Evolutionary conservation across 2,329 filamentous ascomycete genomes (phyloP).

Genomic region (Lachnellula willkommii): DNA sequence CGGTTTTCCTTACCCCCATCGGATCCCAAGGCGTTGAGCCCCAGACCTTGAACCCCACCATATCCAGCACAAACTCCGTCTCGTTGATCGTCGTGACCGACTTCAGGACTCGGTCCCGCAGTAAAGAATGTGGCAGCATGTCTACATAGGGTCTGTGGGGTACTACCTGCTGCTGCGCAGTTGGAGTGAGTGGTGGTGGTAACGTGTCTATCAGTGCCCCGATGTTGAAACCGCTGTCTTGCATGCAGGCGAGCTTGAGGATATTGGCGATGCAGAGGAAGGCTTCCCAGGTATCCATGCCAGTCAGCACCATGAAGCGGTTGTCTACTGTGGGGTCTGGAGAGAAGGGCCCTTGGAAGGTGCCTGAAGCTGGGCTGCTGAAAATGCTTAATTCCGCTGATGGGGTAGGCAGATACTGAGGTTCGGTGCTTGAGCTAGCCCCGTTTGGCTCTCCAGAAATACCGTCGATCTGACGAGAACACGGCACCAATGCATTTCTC

Average conservation of each 20-base stretch:
- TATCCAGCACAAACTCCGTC: constrained; percentile 14
- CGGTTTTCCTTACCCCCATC: constrained; percentile 1
- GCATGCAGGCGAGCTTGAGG: constrained; percentile 12
- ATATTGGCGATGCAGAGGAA: constrained; percentile 13
- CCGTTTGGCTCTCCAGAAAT: constrained; percentile 1
- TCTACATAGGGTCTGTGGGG: constrained; percentile 18
- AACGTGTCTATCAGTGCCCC: constrained; percentile 7
- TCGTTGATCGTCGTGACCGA: constrained; percentile 20
- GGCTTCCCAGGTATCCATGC: constrained; percentile 11
- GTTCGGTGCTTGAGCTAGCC: neutral
- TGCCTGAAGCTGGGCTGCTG: neutral
- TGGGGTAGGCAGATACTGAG: constrained; percentile 3
- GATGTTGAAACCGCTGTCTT: constrained; percentile 17
- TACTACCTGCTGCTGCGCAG: constrained; percentile 16
- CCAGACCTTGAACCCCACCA: constrained; percentile 27
- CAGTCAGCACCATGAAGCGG: constrained; percentile 16
- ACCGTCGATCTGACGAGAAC: constrained; percentile 1
- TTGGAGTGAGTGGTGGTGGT: constrained; percentile 15
- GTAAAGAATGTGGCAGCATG: constrained; percentile 18
- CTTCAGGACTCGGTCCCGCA: constrained; percentile 16
- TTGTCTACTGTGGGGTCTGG: constrained; percentile 12
- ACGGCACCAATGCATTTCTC: neutral
- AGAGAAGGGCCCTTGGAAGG: neutral
- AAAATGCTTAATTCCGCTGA: constrained; percentile 3
- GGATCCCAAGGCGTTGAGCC: constrained; percentile 28